Evolutionary conservation across 2,329 filamentous ascomycete species (phyloP).

Genomic region (Nakataea oryzae): DNA sequence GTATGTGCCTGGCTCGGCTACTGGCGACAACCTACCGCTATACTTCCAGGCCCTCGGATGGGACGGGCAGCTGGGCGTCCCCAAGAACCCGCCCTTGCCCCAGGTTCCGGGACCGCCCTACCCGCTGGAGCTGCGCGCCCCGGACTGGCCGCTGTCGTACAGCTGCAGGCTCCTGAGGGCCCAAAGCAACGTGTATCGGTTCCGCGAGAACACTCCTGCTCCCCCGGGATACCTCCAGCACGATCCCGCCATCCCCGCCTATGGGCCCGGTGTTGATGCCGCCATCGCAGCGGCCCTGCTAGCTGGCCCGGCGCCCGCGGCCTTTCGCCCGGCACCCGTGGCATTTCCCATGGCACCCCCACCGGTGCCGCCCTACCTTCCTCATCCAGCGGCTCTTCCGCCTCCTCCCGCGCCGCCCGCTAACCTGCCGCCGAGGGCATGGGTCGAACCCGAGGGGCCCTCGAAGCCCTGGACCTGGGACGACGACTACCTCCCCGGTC

Average conservation of each 20-base stretch:
- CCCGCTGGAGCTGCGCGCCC: background rate
- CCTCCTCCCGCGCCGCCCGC: too few species aligned
- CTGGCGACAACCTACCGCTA: background rate
- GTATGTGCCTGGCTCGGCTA: background rate
- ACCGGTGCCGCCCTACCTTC: too few species aligned
- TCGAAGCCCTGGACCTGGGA: background rate
- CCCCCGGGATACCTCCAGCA: background rate
- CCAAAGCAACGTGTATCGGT: background rate
- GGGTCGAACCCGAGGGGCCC: background rate
- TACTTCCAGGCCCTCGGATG: slow-evolving; percentile 1
- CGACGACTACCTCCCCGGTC: background rate
- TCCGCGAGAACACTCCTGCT: background rate
- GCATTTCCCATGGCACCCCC: too few species aligned
- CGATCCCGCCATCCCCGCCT: too few species aligned
- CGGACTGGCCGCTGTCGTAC: background rate
- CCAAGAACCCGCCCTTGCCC: background rate
- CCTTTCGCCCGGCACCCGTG: too few species aligned
- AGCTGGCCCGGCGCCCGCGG: too few species aligned
- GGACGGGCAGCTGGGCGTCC: background rate
- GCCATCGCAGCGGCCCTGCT: too few species aligned
- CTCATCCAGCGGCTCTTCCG: too few species aligned
- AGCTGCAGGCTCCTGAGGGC: background rate
- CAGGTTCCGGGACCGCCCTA: background rate
- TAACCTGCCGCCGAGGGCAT: too few species aligned
- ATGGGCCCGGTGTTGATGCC: too few species aligned